A percentile compares a stretch with the other conserved stretches of the same genome.
phyloP scores from a whole-genome alignment of 768 basidiomycete species.

The Fomitopsis pulvina region DNA sequence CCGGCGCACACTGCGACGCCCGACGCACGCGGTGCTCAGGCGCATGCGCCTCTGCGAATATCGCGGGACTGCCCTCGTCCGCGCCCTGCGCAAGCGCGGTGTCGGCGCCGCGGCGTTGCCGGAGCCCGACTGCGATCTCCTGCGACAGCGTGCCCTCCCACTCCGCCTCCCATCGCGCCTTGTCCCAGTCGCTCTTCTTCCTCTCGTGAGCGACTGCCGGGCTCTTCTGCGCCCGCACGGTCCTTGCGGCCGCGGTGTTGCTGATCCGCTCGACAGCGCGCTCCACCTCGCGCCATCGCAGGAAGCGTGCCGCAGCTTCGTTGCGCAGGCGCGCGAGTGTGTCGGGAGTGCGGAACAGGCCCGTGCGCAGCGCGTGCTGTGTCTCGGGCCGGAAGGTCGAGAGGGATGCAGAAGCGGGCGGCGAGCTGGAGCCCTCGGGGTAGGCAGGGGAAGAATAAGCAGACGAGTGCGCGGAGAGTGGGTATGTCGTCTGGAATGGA shows the following conservation, averaged over 20 bases:
- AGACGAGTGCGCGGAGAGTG: neutral
- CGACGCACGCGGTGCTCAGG: no score
- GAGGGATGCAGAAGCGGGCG: neutral
- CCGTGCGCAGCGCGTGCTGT: slow-evolving; percentile 43
- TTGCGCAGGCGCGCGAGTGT: slow-evolving; percentile 47
- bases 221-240: neutral
- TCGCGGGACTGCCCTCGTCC: neutral
- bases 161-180: slow-evolving; percentile 60
- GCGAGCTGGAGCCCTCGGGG: neutral
- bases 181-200: slow-evolving; percentile 38
- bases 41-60: neutral
- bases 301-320: slow-evolving; percentile 64
- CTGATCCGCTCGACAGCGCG: slow-evolving; percentile 35
- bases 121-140: slow-evolving; percentile 48
- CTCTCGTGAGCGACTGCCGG: neutral
- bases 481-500: neutral
- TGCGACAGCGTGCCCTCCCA: slow-evolving; percentile 56
- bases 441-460: neutral
- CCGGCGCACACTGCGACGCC: slow-evolving; percentile 17
- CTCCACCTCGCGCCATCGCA: slow-evolving; percentile 69
- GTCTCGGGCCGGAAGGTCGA: slow-evolving; percentile 54
- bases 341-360: slow-evolving; percentile 61
- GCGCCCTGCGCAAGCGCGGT: neutral
- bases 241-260: neutral
- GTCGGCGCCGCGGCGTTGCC: slow-evolving; percentile 28